A percentile compares a stretch with the other conserved stretches of the same genome.
Evolutionary conservation across 805 yeast species (phyloP).

Genomic region (Maudiozyma saulgeensis): DNA sequence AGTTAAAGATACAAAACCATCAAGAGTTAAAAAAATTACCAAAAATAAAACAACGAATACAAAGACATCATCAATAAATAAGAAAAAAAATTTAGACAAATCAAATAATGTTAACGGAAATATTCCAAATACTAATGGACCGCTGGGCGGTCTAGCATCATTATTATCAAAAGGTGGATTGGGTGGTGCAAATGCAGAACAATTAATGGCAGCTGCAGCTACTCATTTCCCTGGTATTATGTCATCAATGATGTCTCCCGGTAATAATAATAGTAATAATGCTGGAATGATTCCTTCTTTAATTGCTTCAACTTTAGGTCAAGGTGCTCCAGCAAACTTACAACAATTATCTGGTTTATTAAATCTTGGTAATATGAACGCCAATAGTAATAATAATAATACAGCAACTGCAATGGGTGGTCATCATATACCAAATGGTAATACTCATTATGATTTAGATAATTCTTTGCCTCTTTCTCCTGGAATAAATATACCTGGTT

Average conservation of each 20-base stretch:
- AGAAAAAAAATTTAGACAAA: background rate
- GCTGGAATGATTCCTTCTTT: background rate
- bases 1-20: background rate
- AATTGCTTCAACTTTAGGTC: background rate
- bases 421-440: background rate
- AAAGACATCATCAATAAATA: background rate
- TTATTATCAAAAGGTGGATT: background rate
- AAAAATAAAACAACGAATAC: background rate
- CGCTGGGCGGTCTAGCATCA: background rate
- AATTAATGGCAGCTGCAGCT: background rate
- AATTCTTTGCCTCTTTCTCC: background rate
- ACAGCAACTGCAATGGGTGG: background rate
- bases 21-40: background rate
- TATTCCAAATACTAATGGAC: background rate
- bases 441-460: background rate
- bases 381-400: background rate
- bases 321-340: background rate
- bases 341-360: background rate
- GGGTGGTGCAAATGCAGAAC: background rate
- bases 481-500: background rate
- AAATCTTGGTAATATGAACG: background rate
- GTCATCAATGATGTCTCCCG: background rate
- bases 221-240: background rate
- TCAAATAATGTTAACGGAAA: background rate
- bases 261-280: background rate